These are phyloP conservation scores for Suhomyces terraborum DNA, from an alignment of 1,139 yeast species.

Conservation along the genomic window DNA sequence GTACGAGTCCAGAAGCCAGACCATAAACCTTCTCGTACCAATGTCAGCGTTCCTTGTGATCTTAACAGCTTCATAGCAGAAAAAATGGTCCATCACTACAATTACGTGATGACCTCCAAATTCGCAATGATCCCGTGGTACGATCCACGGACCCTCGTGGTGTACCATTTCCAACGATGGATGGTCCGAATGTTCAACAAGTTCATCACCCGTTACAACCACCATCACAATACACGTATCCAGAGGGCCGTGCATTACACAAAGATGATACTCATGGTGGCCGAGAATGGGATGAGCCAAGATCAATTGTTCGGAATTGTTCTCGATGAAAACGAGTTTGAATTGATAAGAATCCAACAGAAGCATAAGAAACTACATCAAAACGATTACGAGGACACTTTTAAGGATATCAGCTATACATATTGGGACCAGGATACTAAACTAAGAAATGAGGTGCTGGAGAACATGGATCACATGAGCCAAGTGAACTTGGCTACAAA, in stretches of 20 bases:
- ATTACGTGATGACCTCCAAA: conserved; percentile 20
- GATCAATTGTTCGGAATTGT: conserved; percentile 31
- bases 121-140: conserved; percentile 28
- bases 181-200: conserved; percentile 40
- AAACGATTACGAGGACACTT: conserved; percentile 16
- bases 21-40: neutral
- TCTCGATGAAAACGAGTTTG: conserved; percentile 30
- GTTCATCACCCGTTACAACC: conserved; percentile 36
- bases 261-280: conserved; percentile 28
- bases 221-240: conserved; percentile 20
- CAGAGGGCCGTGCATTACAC: conserved; percentile 27
- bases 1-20: conserved; percentile 3
- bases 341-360: conserved; percentile 22
- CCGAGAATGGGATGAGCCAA: conserved; percentile 23
- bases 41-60: conserved; percentile 4
- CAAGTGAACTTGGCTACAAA: neutral
- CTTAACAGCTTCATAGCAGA: conserved; percentile 30
- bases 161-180: conserved; percentile 40
- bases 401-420: conserved; percentile 30
- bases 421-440: conserved; percentile 38
- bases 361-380: conserved; percentile 10
- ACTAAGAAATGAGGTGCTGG: neutral
- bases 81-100: conserved; percentile 29
- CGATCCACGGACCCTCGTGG: conserved; percentile 27
- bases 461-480: conserved; percentile 9